A percentile compares a stretch with the other conserved stretches of the same genome.
phyloP scores from a whole-genome alignment of 225 moss, liverwort and hornwort genomes.

The Polytrichum formosum region DNA sequence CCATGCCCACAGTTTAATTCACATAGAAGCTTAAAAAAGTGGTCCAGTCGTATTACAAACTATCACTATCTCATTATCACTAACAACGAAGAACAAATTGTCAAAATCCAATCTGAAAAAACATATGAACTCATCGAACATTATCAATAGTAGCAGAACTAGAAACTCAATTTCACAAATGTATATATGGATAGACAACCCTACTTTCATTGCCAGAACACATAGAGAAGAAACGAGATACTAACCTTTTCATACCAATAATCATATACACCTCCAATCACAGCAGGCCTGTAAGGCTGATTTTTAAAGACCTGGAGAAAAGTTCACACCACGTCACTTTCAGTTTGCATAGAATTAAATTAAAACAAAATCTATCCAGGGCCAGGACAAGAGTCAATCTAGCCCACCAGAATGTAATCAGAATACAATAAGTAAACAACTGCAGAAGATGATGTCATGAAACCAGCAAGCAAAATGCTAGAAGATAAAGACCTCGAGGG shows the following conservation, averaged over 20 bases:
- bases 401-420: no score
- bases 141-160: no score
- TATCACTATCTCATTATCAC: background rate
- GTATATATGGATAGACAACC: no score
- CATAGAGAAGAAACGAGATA: slow-evolving; percentile 8
- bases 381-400: background rate
- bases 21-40: slow-evolving; percentile 7
- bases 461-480: background rate
- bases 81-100: no score
- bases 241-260: slow-evolving; percentile 93
- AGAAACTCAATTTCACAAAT: no score
- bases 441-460: background rate
- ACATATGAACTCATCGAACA: no score
- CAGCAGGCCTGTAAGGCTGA: slow-evolving; percentile 59
- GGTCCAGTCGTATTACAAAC: background rate
- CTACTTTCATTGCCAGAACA: no score
- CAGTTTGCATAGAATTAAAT: background rate
- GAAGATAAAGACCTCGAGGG: slow-evolving; percentile 58
- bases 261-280: slow-evolving; percentile 80
- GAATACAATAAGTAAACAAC: background rate
- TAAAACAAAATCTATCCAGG: background rate
- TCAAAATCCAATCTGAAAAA: no score
- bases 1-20: slow-evolving; percentile 20
- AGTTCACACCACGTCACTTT: slow-evolving; percentile 16
- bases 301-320: slow-evolving; percentile 68